These are phyloP conservation scores for Seiridium unicorne DNA, from an alignment of 2,329 filamentous ascomycete species.

Conservation along the genomic window DNA sequence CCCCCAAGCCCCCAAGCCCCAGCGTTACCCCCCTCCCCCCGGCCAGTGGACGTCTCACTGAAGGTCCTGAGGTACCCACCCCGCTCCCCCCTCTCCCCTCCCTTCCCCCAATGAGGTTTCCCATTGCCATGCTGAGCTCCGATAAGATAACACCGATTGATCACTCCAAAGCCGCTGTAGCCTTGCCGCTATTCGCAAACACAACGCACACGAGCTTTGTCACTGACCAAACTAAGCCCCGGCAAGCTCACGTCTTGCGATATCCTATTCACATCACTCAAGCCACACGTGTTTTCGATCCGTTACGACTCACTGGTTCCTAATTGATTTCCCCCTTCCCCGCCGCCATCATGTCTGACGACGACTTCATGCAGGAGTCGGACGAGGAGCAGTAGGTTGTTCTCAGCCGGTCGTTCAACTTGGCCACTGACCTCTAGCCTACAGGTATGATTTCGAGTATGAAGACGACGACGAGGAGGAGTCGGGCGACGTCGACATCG, in stretches of 20 bases:
- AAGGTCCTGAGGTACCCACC: no score
- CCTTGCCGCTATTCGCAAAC: neutral
- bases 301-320: no score
- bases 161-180: neutral
- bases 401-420: neutral
- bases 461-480: constrained; percentile 90
- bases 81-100: no score
- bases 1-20: no score
- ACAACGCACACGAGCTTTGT: neutral
- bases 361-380: constrained; percentile 93
- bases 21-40: no score
- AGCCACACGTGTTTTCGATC: no score
- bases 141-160: neutral
- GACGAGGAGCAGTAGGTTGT: constrained; percentile 73
- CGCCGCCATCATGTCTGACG: constrained; percentile 67
- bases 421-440: neutral
- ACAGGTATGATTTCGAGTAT: constrained; percentile 92
- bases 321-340: neutral
- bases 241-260: no score
- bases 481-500: constrained; percentile 86
- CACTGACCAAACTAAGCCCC: no score
- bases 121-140: neutral
- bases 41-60: neutral
- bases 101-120: no score
- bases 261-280: no score